Evolutionary conservation across 2,329 filamentous ascomycete species (phyloP).

Genomic region (Stachybotrys elegans): DNA sequence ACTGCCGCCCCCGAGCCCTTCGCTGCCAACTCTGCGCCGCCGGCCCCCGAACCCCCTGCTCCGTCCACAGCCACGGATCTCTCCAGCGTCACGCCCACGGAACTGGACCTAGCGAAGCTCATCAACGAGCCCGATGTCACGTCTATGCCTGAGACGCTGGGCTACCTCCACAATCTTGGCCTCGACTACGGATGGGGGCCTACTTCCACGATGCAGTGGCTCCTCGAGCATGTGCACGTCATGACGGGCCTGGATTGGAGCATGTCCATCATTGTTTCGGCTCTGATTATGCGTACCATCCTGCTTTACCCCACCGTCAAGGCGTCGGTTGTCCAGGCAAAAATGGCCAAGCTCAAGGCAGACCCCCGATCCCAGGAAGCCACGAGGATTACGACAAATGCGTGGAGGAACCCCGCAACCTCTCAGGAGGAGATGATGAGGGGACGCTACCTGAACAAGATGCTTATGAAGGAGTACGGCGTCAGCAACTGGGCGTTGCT

Average conservation of each 20-base stretch:
- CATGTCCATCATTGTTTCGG: slow-evolving; percentile 62
- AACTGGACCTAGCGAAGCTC: slow-evolving; percentile 29
- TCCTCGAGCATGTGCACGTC: slow-evolving; percentile 79
- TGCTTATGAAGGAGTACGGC: slow-evolving; percentile 30
- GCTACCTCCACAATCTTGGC: slow-evolving; percentile 77
- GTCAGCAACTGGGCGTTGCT: slow-evolving; percentile 27
- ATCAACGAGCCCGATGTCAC: slow-evolving; percentile 41
- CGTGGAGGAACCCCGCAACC: slow-evolving; percentile 21
- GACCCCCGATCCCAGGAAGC: slow-evolving; percentile 48
- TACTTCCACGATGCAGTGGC: slow-evolving; percentile 66
- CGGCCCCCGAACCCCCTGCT: slow-evolving; percentile 15
- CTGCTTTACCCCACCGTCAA: slow-evolving; percentile 58
- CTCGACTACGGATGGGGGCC: slow-evolving; percentile 84
- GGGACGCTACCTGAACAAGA: slow-evolving; percentile 27
- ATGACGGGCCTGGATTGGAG: slow-evolving; percentile 76
- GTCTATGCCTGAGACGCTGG: slow-evolving; percentile 67
- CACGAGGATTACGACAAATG: slow-evolving; percentile 45
- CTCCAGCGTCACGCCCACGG: slow-evolving; percentile 17
- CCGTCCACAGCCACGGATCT: slow-evolving; percentile 11
- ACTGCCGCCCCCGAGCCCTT: slow-evolving; percentile 1
- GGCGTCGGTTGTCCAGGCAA: slow-evolving; percentile 38
- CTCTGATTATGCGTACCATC: slow-evolving; percentile 57
- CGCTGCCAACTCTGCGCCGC: slow-evolving; percentile 11
- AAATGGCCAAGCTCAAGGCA: slow-evolving; percentile 50
- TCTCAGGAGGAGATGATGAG: slow-evolving; percentile 37